Conservation (phyloP, 768 basidiomycete species). For the Suillus subalutaceus region DNA sequence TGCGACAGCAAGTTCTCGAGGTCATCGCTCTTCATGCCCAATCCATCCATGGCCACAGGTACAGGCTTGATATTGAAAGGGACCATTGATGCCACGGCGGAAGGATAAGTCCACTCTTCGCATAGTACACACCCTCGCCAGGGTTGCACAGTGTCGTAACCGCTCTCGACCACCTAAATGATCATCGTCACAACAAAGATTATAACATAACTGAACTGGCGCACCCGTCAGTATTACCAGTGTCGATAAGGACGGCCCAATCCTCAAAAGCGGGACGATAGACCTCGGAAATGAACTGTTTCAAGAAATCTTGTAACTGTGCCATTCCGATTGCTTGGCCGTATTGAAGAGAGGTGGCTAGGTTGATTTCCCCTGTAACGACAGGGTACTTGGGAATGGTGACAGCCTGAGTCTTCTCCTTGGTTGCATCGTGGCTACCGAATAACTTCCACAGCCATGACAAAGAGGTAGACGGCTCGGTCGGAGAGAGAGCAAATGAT, state of each 20-base stretch:
- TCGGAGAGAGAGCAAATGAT: conserved; percentile 44
- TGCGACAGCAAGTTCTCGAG: conserved; percentile 60
- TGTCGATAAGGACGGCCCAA: conserved; percentile 56
- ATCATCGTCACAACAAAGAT: conserved; percentile 16
- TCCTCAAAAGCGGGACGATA: conserved; percentile 65
- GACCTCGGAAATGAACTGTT: conserved; percentile 29
- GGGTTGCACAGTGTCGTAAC: conserved; percentile 65
- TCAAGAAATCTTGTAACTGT: conserved; percentile 43
- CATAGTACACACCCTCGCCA: conserved; percentile 61
- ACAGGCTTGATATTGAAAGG: conserved; percentile 50
- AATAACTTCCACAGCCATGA: conserved; percentile 67
- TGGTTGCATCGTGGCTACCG: conserved; percentile 28
- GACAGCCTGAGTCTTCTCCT: conserved; percentile 50
- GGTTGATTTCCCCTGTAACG: conserved; percentile 51
- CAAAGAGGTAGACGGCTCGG: conserved; percentile 36
- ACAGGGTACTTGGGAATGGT: conserved; percentile 64
- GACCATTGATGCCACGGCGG: conserved; percentile 37
- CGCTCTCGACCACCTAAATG: conserved; percentile 51
- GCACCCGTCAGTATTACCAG: conserved; percentile 72
- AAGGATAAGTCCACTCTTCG: conserved; percentile 80
- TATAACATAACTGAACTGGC: conserved; percentile 16
- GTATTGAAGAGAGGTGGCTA: conserved; percentile 75
- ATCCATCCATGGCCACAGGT: conserved; percentile 66
- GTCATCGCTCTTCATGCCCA: conserved; percentile 66
- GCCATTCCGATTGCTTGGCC: conserved; percentile 27